phyloP scores from a whole-genome alignment of 306 rosid species.

The Clitoria ternatea region DNA sequence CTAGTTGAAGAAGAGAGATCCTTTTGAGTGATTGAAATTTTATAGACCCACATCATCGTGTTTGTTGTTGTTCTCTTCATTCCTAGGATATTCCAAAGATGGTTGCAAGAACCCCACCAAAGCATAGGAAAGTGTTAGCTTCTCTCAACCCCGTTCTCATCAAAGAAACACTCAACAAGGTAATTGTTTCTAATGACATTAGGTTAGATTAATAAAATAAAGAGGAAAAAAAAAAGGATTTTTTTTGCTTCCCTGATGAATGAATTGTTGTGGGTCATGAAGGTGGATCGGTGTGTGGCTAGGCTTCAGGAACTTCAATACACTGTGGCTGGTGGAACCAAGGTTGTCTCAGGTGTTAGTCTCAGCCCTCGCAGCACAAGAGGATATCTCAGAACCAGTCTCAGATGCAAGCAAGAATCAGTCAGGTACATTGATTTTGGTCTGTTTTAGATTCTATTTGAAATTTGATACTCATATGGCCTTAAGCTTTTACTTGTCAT shows the following conservation, averaged over 20 bases:
- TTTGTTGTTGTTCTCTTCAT: not conserved
- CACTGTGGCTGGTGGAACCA: slow-evolving; percentile 72
- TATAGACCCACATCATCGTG: slow-evolving; percentile 39
- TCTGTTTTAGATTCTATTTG: slow-evolving; percentile 2
- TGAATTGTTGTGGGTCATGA: slow-evolving; percentile 31
- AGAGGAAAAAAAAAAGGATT: too few relatives aligned
- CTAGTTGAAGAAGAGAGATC: slow-evolving; percentile 35
- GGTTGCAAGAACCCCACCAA: slow-evolving; percentile 96
- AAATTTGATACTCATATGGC: not conserved
- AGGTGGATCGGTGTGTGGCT: slow-evolving; percentile 92
- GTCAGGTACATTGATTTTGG: slow-evolving; percentile 34
- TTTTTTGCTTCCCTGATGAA: not conserved
- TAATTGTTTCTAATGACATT: slow-evolving; percentile 9
- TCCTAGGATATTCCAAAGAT: slow-evolving; percentile 36
- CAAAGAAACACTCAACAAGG: slow-evolving; percentile 84
- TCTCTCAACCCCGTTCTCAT: slow-evolving; percentile 68
- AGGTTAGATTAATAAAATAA: too few relatives aligned
- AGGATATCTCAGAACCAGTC: slow-evolving; percentile 78
- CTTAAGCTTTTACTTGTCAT: not conserved
- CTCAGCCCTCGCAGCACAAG: slow-evolving; percentile 96
- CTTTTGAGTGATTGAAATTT: not conserved
- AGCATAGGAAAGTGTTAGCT: slow-evolving; percentile 61
- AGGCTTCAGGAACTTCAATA: slow-evolving; percentile 89
- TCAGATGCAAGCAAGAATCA: slow-evolving; percentile 94
- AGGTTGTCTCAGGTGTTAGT: slow-evolving; percentile 73